Conservation (phyloP, 768 basidiomycete genomes). For the Pulveroboletus sp. region DNA sequence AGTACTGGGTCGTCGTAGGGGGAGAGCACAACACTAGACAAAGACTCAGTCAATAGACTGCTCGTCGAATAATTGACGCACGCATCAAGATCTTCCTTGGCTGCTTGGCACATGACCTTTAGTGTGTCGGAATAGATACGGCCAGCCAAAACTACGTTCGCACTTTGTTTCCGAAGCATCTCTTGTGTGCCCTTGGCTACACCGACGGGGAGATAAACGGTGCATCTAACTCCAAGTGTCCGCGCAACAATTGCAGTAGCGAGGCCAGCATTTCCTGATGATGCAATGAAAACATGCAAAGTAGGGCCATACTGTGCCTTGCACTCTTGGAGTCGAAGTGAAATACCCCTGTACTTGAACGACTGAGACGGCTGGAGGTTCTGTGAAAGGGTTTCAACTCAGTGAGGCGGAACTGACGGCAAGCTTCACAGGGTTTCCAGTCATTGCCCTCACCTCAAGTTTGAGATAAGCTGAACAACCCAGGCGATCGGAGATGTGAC, state of each 20-base stretch:
- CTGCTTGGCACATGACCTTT: conserved; percentile 43
- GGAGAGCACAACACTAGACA: conserved; percentile 56
- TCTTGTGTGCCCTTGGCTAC: conserved; percentile 45
- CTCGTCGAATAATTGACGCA: conserved; percentile 31
- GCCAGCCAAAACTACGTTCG: conserved; percentile 56
- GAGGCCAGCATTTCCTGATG: conserved; percentile 77
- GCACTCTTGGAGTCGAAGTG: conserved; percentile 52
- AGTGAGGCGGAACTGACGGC: background rate
- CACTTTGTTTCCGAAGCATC: conserved; percentile 48
- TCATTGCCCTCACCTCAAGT: conserved; percentile 49
- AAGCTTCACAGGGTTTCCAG: background rate
- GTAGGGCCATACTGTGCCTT: conserved; percentile 45
- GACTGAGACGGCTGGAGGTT: conserved; percentile 69
- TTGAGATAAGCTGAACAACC: conserved; percentile 61
- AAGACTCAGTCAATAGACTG: background rate
- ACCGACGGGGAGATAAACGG: conserved; percentile 60
- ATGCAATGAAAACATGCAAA: conserved; percentile 65
- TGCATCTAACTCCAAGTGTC: conserved; percentile 52
- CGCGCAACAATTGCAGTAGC: conserved; percentile 63
- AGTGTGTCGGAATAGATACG: conserved; percentile 56
- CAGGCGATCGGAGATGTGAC: conserved; percentile 48
- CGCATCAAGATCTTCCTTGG: conserved; percentile 45
- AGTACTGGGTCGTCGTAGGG: conserved; percentile 65
- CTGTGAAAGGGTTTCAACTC: conserved; percentile 33
- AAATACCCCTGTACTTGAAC: conserved; percentile 74